These are phyloP conservation scores for Coemansia sp. DNA, from an alignment of 192 early-diverging fungal genomes.

Conservation along the genomic window DNA sequence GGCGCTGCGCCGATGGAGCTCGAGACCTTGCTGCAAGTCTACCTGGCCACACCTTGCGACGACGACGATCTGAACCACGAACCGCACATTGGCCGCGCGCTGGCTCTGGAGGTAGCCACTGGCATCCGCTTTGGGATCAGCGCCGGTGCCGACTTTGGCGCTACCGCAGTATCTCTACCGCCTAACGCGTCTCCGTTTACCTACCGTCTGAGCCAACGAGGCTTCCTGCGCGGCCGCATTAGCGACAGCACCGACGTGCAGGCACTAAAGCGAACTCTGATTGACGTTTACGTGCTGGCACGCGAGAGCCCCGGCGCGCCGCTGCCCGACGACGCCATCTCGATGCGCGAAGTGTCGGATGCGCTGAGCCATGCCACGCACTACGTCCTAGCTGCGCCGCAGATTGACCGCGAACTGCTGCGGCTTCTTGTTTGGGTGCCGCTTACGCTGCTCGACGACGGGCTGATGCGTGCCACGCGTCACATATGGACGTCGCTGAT, in stretches of 20 bases:
- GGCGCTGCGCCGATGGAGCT: conserved; percentile 68
- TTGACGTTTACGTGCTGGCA: conserved; percentile 23
- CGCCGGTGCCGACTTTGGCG: conserved; percentile 5
- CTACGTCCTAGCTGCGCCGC: conserved; percentile 10
- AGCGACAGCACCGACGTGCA: conserved; percentile 21
- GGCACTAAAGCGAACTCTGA: conserved; percentile 32
- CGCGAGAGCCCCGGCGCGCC: conserved; percentile 24
- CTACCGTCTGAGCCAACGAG: conserved; percentile 34
- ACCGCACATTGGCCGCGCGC: conserved; percentile 67
- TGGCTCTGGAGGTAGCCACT: conserved; percentile 64
- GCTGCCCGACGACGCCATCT: conserved; percentile 9
- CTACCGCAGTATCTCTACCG: conserved; percentile 7
- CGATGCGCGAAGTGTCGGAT: conserved; percentile 12
- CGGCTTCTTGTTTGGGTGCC: conserved; percentile 86
- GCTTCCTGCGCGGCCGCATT: conserved; percentile 36
- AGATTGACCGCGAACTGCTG: conserved; percentile 59
- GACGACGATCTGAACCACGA: conserved; percentile 56
- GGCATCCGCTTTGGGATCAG: conserved; percentile 19
- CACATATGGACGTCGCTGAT: conserved; percentile 92
- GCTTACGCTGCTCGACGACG: conserved; percentile 71
- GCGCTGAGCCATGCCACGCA: conserved; percentile 36
- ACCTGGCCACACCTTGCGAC: conserved; percentile 59
- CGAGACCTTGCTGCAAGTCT: conserved; percentile 65
- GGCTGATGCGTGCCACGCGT: conserved; percentile 77
- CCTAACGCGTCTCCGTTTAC: conserved; percentile 43